Base-by-base conservation (phyloP, 257 asterid genomes). In the Handroanthus guayacan region DNA sequence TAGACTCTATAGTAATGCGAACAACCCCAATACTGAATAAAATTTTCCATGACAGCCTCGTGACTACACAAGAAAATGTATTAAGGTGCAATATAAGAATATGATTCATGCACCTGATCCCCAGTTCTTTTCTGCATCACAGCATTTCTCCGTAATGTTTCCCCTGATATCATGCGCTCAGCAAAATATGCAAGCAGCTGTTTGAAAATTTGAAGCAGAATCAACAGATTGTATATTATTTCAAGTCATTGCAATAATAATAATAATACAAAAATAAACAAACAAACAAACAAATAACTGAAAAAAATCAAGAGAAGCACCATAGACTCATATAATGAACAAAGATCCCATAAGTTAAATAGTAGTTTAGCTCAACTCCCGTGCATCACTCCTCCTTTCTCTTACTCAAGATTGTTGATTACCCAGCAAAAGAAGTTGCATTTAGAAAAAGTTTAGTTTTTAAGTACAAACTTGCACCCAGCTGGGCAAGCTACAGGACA, bases 111-210 rank as follows among this genome's bases (percentile, higher is more conserved):
- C 77, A 95, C 99, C 95, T 88, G 91, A 84, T 88, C 79, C 48
- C 88, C 87, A 0, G 47, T 56, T 84, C 86, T 85, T 87, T 77
- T 85, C 90, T 91, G 97, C 99, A 95, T 89, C 68, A 95, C 97
- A 51, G 76, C 86, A 84, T 95, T 95, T 84, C 99, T 87, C 56
- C 75, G 83, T 75, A 95, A 77, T 66, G 99, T 95, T 85, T 95
- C 98, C 77, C 80, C 86, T 9, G 98, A 89, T 85, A 95, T 90
- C 95, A 95, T 85, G 84, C 99, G 87, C 87, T 86, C 94, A 68
- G 95, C 82, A 78, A 95, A 95, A 82, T 88, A 92, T 43, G 80
- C 72, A 81, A 89, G 84, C 72, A 95, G 83, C 98, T 94, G 86
- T 63, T 79, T 69, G 65, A 82, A 43, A 52, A 64, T 66, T 56